Percentiles rank a stretch among this genome's conserved stretches.
phyloP scores from a whole-genome alignment of 2,329 filamentous ascomycete species.

The Ceratocystis diversiconidia region DNA sequence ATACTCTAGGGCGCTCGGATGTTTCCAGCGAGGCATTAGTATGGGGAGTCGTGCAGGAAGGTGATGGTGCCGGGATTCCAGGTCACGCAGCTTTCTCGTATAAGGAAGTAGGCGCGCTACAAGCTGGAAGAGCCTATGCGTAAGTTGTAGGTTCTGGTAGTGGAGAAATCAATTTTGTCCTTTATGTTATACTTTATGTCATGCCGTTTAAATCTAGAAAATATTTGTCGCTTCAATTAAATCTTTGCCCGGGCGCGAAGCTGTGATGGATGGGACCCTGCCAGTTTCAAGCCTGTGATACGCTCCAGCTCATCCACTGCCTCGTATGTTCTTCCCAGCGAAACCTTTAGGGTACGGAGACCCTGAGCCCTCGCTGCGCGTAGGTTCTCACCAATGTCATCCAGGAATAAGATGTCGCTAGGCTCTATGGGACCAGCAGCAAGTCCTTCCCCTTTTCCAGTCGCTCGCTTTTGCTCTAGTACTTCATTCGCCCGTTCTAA shows the following conservation, averaged over 20 bases:
- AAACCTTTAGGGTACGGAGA: slow-evolving; percentile 73
- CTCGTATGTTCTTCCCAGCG: slow-evolving; percentile 60
- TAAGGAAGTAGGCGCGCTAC: slow-evolving; percentile 25
- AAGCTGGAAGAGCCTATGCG: slow-evolving; percentile 29
- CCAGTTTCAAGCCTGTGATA: slow-evolving; percentile 53
- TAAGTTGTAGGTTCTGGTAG: slow-evolving; percentile 18
- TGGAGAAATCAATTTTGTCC: neutral
- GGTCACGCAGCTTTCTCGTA: slow-evolving; percentile 34
- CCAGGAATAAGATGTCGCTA: slow-evolving; percentile 68
- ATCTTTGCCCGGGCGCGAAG: slow-evolving; percentile 31
- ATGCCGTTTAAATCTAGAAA: neutral
- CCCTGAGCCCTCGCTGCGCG: slow-evolving; percentile 63
- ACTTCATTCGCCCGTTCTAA: slow-evolving; percentile 51
- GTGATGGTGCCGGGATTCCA: slow-evolving; percentile 25
- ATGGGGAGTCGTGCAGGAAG: slow-evolving; percentile 35
- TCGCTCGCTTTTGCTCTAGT: slow-evolving; percentile 26
- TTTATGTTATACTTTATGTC: slow-evolving; percentile 1
- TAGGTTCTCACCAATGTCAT: slow-evolving; percentile 89
- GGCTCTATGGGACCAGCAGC: slow-evolving; percentile 34
- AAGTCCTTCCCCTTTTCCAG: slow-evolving; percentile 22
- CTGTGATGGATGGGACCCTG: slow-evolving; percentile 38
- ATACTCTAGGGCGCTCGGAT: slow-evolving; percentile 25
- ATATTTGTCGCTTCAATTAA: slow-evolving; percentile 22
- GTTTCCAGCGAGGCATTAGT: slow-evolving; percentile 26
- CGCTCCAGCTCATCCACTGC: slow-evolving; percentile 71